These are phyloP conservation scores for Deuterostichococcus epilithicus DNA, from an alignment of 139 green algal genomes.

Conservation along the genomic window DNA sequence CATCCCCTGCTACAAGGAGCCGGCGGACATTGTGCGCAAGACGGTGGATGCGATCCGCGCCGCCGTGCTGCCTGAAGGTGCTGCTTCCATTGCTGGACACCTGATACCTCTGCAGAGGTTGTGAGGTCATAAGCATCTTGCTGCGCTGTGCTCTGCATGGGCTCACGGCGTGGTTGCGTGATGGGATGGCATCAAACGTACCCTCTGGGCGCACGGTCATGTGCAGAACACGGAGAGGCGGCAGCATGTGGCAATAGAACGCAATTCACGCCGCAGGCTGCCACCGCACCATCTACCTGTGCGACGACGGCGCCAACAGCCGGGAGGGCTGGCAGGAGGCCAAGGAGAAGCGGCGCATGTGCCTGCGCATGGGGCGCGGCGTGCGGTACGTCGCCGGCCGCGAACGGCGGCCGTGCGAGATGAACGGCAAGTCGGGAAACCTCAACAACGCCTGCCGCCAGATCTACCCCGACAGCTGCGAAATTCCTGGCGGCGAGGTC, in stretches of 20 bases:
- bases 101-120: not conserved
- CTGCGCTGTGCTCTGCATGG: too few relatives aligned
- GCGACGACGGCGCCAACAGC: slow-evolving; percentile 30
- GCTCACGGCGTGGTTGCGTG: too few relatives aligned
- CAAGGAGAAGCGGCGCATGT: not conserved
- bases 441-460: slow-evolving; percentile 48
- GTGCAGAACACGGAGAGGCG: too few relatives aligned
- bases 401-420: slow-evolving; percentile 21
- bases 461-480: slow-evolving; percentile 31
- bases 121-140: too few relatives aligned
- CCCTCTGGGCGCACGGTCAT: too few relatives aligned
- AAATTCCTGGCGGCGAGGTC: slow-evolving; percentile 43
- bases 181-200: too few relatives aligned
- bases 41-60: not conserved
- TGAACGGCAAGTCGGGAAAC: slow-evolving; percentile 70
- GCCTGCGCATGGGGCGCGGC: slow-evolving; percentile 20
- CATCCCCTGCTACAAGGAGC: slow-evolving; percentile 34
- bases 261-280: slow-evolving; percentile 13
- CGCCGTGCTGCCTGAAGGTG: not conserved
- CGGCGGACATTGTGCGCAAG: slow-evolving; percentile 14
- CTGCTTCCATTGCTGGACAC: too few relatives aligned
- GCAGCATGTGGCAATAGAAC: too few relatives aligned
- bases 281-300: slow-evolving; percentile 31
- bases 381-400: slow-evolving; percentile 46
- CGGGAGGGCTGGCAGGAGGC: slow-evolving; percentile 24